A percentile compares a stretch with the other conserved stretches of the same genome.
Evolutionary conservation across 2,329 filamentous ascomycete genomes (phyloP).

Genomic region (Didymella glomerata): DNA sequence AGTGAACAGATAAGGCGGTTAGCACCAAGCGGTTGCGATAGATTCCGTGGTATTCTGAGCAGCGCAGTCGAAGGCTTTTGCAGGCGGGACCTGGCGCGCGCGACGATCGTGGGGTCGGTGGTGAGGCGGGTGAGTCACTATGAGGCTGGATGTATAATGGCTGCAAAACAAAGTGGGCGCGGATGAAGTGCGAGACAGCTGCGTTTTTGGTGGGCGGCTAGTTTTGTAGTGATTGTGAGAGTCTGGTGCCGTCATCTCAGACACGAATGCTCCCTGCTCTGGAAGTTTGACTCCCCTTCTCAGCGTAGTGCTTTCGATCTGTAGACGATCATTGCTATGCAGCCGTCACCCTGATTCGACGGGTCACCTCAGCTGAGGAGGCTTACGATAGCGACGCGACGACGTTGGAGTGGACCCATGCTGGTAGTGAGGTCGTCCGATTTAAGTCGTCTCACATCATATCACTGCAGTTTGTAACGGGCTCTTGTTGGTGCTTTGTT

Average conservation of each 20-base stretch:
- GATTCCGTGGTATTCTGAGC: slow-evolving; percentile 6
- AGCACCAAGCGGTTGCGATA: slow-evolving; percentile 7
- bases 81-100: slow-evolving; percentile 1
- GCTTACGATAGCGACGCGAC: neutral
- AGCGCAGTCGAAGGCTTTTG: slow-evolving; percentile 1
- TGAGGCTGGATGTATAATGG: neutral
- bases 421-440: neutral
- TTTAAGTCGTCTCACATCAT: neutral
- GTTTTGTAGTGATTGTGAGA: neutral
- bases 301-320: neutral
- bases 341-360: neutral
- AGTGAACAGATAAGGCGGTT: slow-evolving; percentile 3
- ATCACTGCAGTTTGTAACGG: neutral
- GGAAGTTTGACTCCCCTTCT: neutral
- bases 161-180: neutral
- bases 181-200: neutral
- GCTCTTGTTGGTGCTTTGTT: neutral
- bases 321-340: neutral
- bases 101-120: neutral
- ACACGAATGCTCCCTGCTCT: neutral
- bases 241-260: neutral
- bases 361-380: neutral
- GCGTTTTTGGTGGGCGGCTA: neutral
- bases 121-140: neutral
- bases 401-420: neutral